Evolutionary conservation across 768 basidiomycete genomes (phyloP).

Genomic region (Cyclocybe aegerita): DNA sequence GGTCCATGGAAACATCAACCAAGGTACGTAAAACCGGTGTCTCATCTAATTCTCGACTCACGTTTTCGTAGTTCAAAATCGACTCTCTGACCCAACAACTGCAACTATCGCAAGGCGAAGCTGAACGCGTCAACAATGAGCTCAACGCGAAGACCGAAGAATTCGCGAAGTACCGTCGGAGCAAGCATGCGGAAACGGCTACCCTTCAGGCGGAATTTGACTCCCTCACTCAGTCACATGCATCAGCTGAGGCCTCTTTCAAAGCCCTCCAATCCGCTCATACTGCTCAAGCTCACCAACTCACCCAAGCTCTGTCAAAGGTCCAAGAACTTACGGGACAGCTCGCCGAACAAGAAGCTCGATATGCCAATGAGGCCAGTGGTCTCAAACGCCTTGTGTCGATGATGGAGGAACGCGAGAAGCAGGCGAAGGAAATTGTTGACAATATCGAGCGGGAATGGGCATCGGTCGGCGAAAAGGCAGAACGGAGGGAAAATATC

Average conservation of each 20-base stretch:
- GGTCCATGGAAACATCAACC: constrained; percentile 73
- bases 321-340: constrained; percentile 75
- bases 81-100: constrained; percentile 84
- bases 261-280: constrained; percentile 75
- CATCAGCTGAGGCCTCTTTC: constrained; percentile 65
- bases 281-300: constrained; percentile 67
- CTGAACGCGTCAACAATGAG: constrained; percentile 67
- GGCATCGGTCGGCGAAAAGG: constrained; percentile 68
- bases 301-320: constrained; percentile 73
- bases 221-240: constrained; percentile 62
- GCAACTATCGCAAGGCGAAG: constrained; percentile 72
- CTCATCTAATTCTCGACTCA: not conserved
- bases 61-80: constrained; percentile 69
- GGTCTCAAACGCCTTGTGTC: constrained; percentile 72
- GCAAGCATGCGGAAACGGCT: constrained; percentile 76
- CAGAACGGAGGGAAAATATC: constrained; percentile 63
- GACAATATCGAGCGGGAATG: constrained; percentile 83
- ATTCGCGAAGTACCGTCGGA: constrained; percentile 78
- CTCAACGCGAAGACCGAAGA: constrained; percentile 76
- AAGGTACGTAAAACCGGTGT: constrained; percentile 44
- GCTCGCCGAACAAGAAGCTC: constrained; percentile 82
- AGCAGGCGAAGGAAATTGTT: constrained; percentile 80
- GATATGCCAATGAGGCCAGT: constrained; percentile 75
- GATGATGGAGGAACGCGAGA: constrained; percentile 87
- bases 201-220: constrained; percentile 80